Percentiles rank a stretch among this genome's conserved stretches.
These are phyloP conservation scores for Parasitella parasitica DNA, from an alignment of 371 early-diverging fungal genomes.

Conservation along the genomic window DNA sequence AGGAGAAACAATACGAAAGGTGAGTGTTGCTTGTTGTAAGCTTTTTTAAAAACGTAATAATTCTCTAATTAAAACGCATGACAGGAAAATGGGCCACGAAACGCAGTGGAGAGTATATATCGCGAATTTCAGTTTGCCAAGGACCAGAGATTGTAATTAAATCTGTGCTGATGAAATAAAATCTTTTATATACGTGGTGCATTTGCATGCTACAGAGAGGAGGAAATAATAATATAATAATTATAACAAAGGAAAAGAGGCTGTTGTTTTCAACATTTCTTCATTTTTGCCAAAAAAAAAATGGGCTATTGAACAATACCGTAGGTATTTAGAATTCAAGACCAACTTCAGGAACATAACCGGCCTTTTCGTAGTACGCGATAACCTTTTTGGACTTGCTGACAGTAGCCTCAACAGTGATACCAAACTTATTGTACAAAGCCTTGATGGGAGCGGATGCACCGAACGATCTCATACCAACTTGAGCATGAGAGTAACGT, in stretches of 20 bases:
- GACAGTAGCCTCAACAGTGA: constrained; percentile 77
- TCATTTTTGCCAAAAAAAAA: constrained; percentile 1
- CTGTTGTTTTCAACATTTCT: not conserved
- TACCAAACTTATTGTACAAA: constrained; percentile 81
- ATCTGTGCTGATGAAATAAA: not conserved
- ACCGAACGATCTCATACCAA: constrained; percentile 97
- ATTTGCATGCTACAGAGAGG: not conserved
- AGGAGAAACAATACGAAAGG: constrained; percentile 58
- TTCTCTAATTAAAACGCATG: too few species aligned
- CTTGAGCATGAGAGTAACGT: constrained; percentile 88
- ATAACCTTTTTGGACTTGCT: constrained; percentile 78
- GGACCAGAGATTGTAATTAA: constrained; percentile 8
- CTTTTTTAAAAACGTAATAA: too few species aligned
- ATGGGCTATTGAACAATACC: too few species aligned
- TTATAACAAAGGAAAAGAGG: not conserved
- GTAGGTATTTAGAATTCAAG: constrained; percentile 29
- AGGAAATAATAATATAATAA: not conserved
- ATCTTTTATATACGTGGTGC: not conserved
- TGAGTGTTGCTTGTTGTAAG: too few species aligned
- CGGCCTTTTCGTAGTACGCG: constrained; percentile 68
- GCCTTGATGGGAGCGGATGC: constrained; percentile 82
- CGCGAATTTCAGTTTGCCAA: constrained; percentile 57
- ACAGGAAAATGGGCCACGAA: constrained; percentile 65
- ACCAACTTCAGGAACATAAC: constrained; percentile 52
- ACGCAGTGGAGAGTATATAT: constrained; percentile 62